Conservation (phyloP, 2,329 filamentous ascomycete species). For the Geoglossum cookeanum region DNA sequence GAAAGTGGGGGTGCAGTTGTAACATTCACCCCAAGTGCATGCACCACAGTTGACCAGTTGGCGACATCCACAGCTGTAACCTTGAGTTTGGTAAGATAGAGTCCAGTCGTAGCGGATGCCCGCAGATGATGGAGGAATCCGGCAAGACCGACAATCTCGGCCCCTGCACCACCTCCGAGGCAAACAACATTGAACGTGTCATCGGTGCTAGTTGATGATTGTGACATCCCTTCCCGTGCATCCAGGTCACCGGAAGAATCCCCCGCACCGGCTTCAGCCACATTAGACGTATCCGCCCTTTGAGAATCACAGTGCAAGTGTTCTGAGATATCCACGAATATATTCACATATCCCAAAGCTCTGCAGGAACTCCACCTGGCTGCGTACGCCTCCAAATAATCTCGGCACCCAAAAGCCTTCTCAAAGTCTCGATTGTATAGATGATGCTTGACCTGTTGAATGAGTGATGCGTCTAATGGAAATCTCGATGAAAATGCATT, state of each 20-base stretch:
- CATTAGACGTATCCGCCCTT: too few species aligned
- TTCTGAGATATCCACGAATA: slow-evolving; percentile 23
- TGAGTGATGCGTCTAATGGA: slow-evolving; percentile 29
- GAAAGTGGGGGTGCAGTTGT: slow-evolving; percentile 29
- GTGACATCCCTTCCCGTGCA: not conserved
- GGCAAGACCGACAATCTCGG: slow-evolving; percentile 45
- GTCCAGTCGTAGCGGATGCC: slow-evolving; percentile 4
- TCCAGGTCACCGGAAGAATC: not conserved
- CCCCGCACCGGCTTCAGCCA: not conserved
- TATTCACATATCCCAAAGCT: slow-evolving; percentile 60
- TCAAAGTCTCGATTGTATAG: slow-evolving; percentile 74
- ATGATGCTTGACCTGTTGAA: slow-evolving; percentile 73
- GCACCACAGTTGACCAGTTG: slow-evolving; percentile 49
- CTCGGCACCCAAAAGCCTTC: slow-evolving; percentile 52
- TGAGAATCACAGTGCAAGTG: not conserved
- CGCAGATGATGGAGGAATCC: slow-evolving; percentile 27
- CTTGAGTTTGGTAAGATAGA: slow-evolving; percentile 13
- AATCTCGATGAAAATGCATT: slow-evolving; percentile 38
- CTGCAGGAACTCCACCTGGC: slow-evolving; percentile 79
- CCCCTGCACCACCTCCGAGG: slow-evolving; percentile 46
- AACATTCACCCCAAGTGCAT: slow-evolving; percentile 37
- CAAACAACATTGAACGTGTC: slow-evolving; percentile 25
- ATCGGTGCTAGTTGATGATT: not conserved
- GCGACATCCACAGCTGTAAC: slow-evolving; percentile 65
- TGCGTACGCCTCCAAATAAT: slow-evolving; percentile 65